Conservation (phyloP, 2,329 filamentous ascomycete genomes). For the Chaetomiaceae sp. region DNA sequence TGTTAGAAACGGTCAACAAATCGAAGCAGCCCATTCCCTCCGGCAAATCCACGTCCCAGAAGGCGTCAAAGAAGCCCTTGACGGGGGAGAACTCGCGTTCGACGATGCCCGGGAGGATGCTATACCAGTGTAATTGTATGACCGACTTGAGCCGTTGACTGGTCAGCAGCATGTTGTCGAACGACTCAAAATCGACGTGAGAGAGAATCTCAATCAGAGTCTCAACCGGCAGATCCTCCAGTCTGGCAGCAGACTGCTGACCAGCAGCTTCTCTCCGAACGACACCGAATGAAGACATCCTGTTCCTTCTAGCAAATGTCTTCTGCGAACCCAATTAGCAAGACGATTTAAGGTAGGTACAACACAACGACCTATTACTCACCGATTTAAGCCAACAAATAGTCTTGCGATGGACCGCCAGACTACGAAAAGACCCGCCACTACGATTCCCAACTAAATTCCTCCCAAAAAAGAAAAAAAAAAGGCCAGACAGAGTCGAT, state of each 20-base stretch:
- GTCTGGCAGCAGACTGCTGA: constrained; percentile 1
- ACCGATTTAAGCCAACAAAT: too few species aligned
- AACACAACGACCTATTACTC: too few species aligned
- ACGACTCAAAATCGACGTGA: constrained; percentile 39
- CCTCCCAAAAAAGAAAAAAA: not conserved
- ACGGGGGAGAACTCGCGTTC: constrained; percentile 41
- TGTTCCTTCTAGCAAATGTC: too few species aligned
- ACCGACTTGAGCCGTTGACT: constrained; percentile 39
- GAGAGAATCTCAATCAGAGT: constrained; percentile 47
- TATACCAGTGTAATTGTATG: constrained; percentile 38
- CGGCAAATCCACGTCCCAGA: constrained; percentile 19
- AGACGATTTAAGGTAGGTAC: too few species aligned
- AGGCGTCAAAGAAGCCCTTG: constrained; percentile 44
- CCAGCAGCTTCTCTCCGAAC: not conserved
- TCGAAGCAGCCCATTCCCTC: not conserved
- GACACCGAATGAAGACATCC: not conserved
- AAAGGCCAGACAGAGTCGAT: not conserved
- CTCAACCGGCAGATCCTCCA: constrained; percentile 44
- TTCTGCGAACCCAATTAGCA: not conserved
- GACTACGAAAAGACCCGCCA: too few species aligned
- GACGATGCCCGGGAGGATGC: constrained; percentile 42
- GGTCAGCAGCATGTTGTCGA: constrained; percentile 26
- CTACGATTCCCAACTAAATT: too few species aligned
- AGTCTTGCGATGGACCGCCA: too few species aligned
- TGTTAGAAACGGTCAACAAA: not conserved